These are phyloP conservation scores for Colletotrichum kahawae DNA, from an alignment of 2,329 filamentous ascomycete genomes.

Conservation along the genomic window DNA sequence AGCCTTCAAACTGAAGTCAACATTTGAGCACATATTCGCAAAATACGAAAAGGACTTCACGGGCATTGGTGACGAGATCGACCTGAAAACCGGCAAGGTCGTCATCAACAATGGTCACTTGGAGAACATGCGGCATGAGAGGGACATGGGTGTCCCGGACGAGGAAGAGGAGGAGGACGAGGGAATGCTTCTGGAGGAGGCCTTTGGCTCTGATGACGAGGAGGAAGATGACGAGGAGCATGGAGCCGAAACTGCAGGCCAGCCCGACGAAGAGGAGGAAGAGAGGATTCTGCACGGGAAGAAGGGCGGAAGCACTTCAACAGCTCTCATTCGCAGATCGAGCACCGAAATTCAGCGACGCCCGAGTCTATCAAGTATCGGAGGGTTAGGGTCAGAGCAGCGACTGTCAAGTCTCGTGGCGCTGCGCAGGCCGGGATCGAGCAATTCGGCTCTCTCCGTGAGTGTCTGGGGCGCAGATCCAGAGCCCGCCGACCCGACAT, in stretches of 20 bases:
- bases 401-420: constrained; percentile 25
- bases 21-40: constrained; percentile 86
- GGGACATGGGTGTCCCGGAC: constrained; percentile 41
- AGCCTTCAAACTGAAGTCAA: constrained; percentile 76
- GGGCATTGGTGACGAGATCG: constrained; percentile 86
- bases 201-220: constrained; percentile 27
- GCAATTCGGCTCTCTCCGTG: constrained; percentile 4
- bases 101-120: constrained; percentile 93
- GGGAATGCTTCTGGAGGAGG: constrained; percentile 33
- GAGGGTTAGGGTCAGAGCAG: not conserved
- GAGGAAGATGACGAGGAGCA: constrained; percentile 27
- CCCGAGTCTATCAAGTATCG: not conserved
- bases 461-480: constrained; percentile 21
- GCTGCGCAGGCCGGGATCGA: constrained; percentile 25
- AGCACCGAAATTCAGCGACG: not conserved
- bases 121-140: constrained; percentile 62
- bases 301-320: not conserved
- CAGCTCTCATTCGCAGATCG: not conserved
- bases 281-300: constrained; percentile 27
- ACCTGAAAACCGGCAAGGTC: constrained; percentile 79
- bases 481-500: constrained; percentile 37
- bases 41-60: constrained; percentile 88
- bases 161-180: constrained; percentile 40
- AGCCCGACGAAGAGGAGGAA: constrained; percentile 30
- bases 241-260: not conserved